A percentile compares a stretch with the other conserved stretches of the same genome.
phyloP scores from a whole-genome alignment of 75 land plant genomes.

The Gnetum montanum region DNA sequence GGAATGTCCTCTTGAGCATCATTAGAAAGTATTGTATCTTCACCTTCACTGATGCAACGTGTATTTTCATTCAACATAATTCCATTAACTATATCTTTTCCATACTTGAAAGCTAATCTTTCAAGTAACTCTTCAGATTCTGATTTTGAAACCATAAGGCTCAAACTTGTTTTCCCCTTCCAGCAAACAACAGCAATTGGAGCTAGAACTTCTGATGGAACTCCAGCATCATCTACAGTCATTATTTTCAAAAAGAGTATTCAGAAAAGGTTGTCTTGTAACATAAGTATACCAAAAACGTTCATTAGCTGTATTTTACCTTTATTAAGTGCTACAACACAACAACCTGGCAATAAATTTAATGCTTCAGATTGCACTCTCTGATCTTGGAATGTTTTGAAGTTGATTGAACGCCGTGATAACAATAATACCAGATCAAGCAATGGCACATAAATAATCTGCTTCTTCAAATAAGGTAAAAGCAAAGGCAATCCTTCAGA shows the following conservation, averaged over 20 bases:
- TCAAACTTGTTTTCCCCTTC: slow-evolving; percentile 76
- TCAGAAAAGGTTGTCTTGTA: not conserved
- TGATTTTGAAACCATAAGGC: slow-evolving; percentile 64
- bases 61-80: too few species aligned
- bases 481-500: slow-evolving; percentile 95
- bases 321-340: slow-evolving; percentile 51
- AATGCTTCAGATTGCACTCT: slow-evolving; percentile 44
- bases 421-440: slow-evolving; percentile 75
- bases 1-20: too few species aligned
- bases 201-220: slow-evolving; percentile 5
- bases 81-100: slow-evolving; percentile 4
- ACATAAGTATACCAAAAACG: not conserved
- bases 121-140: slow-evolving; percentile 82
- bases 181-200: slow-evolving; percentile 88
- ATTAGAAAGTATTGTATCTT: too few species aligned
- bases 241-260: not conserved
- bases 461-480: slow-evolving; percentile 78
- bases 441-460: slow-evolving; percentile 44
- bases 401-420: slow-evolving; percentile 46
- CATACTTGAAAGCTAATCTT: slow-evolving; percentile 25
- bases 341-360: slow-evolving; percentile 65
- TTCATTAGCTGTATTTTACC: slow-evolving; percentile 20
- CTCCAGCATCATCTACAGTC: not conserved
- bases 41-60: too few species aligned
- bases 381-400: slow-evolving; percentile 65